These are phyloP conservation scores for Inonotus obliquus DNA, from an alignment of 1,284 basidiomycete genomes.

Conservation along the genomic window DNA sequence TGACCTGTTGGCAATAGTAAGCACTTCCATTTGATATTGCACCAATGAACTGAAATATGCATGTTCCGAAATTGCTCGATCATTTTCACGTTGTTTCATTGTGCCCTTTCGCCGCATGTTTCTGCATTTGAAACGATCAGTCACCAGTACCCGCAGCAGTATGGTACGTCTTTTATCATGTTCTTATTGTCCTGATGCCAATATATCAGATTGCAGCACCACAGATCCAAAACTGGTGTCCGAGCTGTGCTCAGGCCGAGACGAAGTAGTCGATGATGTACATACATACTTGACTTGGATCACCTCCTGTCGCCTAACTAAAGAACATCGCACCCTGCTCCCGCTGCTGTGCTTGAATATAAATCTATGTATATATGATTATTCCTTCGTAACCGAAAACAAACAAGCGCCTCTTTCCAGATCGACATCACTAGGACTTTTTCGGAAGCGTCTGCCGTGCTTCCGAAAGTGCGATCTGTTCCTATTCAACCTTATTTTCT, in stretches of 20 bases:
- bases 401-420: not conserved
- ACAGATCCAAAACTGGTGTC: slow-evolving; percentile 45
- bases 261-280: not conserved
- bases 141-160: slow-evolving; percentile 64
- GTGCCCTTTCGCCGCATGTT: not conserved
- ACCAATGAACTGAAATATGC: not conserved
- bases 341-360: not conserved
- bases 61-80: not conserved
- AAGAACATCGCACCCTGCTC: not conserved
- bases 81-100: not conserved
- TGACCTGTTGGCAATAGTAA: slow-evolving; percentile 70
- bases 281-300: not conserved
- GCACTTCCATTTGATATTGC: slow-evolving; percentile 25
- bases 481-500: slow-evolving; percentile 1
- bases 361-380: not conserved
- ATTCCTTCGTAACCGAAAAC: not conserved
- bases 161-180: slow-evolving; percentile 36
- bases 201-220: slow-evolving; percentile 30
- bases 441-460: not conserved
- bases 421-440: not conserved
- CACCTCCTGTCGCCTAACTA: not conserved
- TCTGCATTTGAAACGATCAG: slow-evolving; percentile 29
- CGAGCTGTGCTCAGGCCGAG: slow-evolving; percentile 21
- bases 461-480: not conserved
- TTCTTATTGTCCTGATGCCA: not conserved